These are phyloP conservation scores for Pseudogymnoascus sp. DNA, from an alignment of 2,329 filamentous ascomycete species.

Conservation along the genomic window DNA sequence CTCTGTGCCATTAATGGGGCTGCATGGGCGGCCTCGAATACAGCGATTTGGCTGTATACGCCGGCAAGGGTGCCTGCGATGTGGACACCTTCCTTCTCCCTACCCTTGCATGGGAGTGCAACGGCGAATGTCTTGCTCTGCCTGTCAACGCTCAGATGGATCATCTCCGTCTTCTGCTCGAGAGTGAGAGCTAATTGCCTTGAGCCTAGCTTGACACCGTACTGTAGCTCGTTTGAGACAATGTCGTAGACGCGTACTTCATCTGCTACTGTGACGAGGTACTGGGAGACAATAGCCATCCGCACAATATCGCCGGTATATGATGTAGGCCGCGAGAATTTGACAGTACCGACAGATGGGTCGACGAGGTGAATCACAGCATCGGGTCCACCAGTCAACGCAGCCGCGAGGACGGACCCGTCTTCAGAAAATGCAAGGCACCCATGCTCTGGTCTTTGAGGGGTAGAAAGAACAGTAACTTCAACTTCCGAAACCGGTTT, in stretches of 20 bases:
- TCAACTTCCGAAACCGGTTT: slow-evolving; percentile 29
- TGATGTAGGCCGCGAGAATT: slow-evolving; percentile 58
- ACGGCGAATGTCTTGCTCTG: slow-evolving; percentile 59
- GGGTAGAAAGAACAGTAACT: slow-evolving; percentile 30
- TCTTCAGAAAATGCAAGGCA: slow-evolving; percentile 74
- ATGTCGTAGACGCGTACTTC: slow-evolving; percentile 75
- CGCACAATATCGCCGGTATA: slow-evolving; percentile 57
- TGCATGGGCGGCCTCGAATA: slow-evolving; percentile 57
- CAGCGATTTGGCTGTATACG: slow-evolving; percentile 41
- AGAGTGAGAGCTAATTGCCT: slow-evolving; percentile 28
- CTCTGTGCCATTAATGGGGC: slow-evolving; percentile 51
- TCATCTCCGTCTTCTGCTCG: slow-evolving; percentile 37
- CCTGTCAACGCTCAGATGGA: slow-evolving; percentile 65
- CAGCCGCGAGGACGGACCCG: slow-evolving; percentile 71
- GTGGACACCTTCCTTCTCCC: slow-evolving; percentile 32
- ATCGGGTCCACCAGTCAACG: slow-evolving; percentile 45
- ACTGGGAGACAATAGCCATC: slow-evolving; percentile 64
- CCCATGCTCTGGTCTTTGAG: slow-evolving; percentile 39
- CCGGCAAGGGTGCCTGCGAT: slow-evolving; percentile 41
- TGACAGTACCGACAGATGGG: slow-evolving; percentile 57
- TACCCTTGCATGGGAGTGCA: slow-evolving; percentile 37
- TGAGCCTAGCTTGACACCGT: slow-evolving; percentile 51
- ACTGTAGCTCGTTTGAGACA: slow-evolving; percentile 66
- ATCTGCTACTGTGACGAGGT: slow-evolving; percentile 67
- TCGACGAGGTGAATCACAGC: slow-evolving; percentile 71